Evolutionary conservation across 345 rosid genomes (phyloP).

Genomic region (Eutrema japonicum): DNA sequence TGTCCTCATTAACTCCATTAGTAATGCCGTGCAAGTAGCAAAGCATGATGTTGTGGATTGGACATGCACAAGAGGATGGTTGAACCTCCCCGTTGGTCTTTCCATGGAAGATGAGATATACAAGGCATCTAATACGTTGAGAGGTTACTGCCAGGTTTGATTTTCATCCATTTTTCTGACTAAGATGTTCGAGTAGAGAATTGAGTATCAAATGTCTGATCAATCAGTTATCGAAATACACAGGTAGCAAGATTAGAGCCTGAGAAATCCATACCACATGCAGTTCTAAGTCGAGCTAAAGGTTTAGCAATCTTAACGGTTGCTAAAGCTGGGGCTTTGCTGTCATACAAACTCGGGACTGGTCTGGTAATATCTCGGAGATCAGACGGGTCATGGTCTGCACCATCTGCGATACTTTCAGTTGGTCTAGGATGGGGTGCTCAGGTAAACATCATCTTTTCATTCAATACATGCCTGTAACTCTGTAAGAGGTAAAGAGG

Average conservation of each 20-base stretch:
- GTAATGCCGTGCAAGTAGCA: slow-evolving; percentile 92
- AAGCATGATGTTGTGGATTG: slow-evolving; percentile 95
- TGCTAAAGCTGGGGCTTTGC: slow-evolving; percentile 83
- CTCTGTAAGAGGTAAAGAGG: not conserved
- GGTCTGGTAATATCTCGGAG: slow-evolving; percentile 87
- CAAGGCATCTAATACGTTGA: slow-evolving; percentile 82
- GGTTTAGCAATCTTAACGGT: slow-evolving; percentile 92
- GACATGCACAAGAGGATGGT: slow-evolving; percentile 93
- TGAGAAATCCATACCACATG: slow-evolving; percentile 81
- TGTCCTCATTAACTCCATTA: slow-evolving; percentile 72
- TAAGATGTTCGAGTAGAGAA: slow-evolving; percentile 6
- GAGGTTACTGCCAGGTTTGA: slow-evolving; percentile 74
- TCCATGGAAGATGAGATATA: slow-evolving; percentile 97
- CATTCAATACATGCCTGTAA: not conserved
- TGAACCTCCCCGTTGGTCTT: slow-evolving; percentile 89
- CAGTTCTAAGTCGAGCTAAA: slow-evolving; percentile 77
- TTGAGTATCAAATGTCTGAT: not conserved
- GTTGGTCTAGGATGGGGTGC: slow-evolving; percentile 99
- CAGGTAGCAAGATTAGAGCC: slow-evolving; percentile 83
- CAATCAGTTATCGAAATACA: slow-evolving; percentile 11
- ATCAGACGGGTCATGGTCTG: slow-evolving; percentile 95
- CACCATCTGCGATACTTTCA: slow-evolving; percentile 87
- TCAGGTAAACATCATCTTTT: slow-evolving; percentile 59
- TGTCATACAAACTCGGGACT: slow-evolving; percentile 82
- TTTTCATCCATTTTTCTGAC: slow-evolving; percentile 8